Percentiles rank a stretch among this genome's conserved stretches.
Conservation (phyloP, 2,329 filamentous ascomycete genomes). For the Leptographium wingfieldii region DNA sequence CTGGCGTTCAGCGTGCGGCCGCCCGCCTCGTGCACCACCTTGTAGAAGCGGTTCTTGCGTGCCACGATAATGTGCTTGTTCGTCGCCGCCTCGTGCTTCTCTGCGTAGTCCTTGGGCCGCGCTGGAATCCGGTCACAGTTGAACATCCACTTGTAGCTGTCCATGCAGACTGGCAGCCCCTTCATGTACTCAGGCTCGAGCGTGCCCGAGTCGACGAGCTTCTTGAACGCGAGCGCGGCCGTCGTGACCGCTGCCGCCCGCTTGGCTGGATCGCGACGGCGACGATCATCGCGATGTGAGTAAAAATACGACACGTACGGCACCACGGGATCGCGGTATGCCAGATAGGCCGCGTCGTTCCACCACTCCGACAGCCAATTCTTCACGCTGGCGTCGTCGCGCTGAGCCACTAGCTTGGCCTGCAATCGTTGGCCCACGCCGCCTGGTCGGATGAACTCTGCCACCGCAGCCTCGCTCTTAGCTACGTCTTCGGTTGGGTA, state of each 20-base stretch:
- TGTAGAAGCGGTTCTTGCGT: slow-evolving; percentile 97
- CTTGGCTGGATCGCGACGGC: slow-evolving; percentile 77
- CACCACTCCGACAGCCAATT: slow-evolving; percentile 99
- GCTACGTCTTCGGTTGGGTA: slow-evolving; percentile 57
- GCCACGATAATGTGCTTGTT: slow-evolving; percentile 83
- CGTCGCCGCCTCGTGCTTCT: slow-evolving; percentile 57
- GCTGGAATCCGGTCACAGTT: slow-evolving; percentile 80
- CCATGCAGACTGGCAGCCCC: slow-evolving; percentile 94
- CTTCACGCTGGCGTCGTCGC: slow-evolving; percentile 66
- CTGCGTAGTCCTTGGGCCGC: slow-evolving; percentile 66
- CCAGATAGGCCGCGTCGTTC: slow-evolving; percentile 89
- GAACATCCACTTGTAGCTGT: slow-evolving; percentile 98
- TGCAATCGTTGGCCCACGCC: slow-evolving; percentile 74
- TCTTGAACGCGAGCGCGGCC: slow-evolving; percentile 85
- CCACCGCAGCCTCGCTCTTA: slow-evolving; percentile 67
- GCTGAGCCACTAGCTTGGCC: slow-evolving; percentile 68
- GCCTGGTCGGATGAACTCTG: slow-evolving; percentile 80
- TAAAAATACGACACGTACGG: slow-evolving; percentile 99
- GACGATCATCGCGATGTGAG: slow-evolving; percentile 87
- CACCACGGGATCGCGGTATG: slow-evolving; percentile 87
- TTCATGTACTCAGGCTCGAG: slow-evolving; percentile 99
- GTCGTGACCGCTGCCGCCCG: slow-evolving; percentile 84
- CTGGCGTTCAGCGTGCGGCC: slow-evolving; percentile 77
- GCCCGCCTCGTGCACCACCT: slow-evolving; percentile 67
- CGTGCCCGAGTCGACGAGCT: slow-evolving; percentile 66